Percentiles rank a stretch among this genome's conserved stretches.
These are phyloP conservation scores for Aspergillus ruber DNA, from an alignment of 2,329 filamentous ascomycete species.

Conservation along the genomic window DNA sequence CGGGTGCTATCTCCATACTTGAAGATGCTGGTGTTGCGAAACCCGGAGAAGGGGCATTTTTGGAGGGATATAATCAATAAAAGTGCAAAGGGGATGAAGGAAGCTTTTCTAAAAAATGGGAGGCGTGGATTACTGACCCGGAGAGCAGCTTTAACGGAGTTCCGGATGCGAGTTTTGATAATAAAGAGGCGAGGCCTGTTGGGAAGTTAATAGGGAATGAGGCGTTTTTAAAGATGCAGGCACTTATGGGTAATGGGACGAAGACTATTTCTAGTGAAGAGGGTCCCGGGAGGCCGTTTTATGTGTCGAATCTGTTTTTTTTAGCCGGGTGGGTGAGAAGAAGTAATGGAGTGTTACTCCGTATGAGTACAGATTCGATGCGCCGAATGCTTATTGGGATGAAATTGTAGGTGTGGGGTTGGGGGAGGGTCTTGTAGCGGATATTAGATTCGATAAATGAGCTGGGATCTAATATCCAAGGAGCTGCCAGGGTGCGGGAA, in stretches of 20 bases:
- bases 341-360: not conserved
- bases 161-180: slow-evolving; percentile 12
- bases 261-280: not conserved
- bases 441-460: no score
- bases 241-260: slow-evolving; percentile 2
- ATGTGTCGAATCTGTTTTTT: slow-evolving; percentile 14
- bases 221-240: slow-evolving; percentile 8
- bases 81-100: slow-evolving; percentile 9
- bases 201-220: slow-evolving; percentile 9
- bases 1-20: slow-evolving; percentile 6
- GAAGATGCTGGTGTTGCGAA: slow-evolving; percentile 3
- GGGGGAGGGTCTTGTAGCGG: no score
- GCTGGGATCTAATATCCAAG: no score
- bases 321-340: slow-evolving; percentile 3
- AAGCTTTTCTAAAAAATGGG: slow-evolving; percentile 4
- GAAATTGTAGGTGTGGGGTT: no score
- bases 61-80: slow-evolving; percentile 14
- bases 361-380: no score
- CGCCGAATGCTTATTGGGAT: no score
- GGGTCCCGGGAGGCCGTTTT: slow-evolving; percentile 5
- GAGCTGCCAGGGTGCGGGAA: no score
- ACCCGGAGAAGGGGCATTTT: slow-evolving; percentile 10
- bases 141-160: slow-evolving; percentile 4
- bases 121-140: slow-evolving; percentile 11
- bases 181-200: slow-evolving; percentile 4